Evolutionary conservation across 768 basidiomycete genomes (phyloP), one percentile per base, ranked within the genome.

Genomic region (Lanmaoa rubissima): DNA sequence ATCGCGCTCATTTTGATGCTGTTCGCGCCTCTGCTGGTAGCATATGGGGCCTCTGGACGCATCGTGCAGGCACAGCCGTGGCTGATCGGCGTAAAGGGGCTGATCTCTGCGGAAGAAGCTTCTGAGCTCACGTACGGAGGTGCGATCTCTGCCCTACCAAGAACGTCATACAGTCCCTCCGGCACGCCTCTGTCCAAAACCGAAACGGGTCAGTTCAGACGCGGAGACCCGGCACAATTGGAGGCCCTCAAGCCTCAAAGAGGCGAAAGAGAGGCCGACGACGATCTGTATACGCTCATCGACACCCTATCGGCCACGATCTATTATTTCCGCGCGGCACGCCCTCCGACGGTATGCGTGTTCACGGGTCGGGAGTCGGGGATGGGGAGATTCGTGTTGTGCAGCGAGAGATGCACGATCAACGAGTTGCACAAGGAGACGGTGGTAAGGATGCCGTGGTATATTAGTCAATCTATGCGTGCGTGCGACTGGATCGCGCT

Each of bases 401-500:
- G 63, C 19, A 58, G 58, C 3, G 69, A 68, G 38, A 40, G 39
- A 24, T 69, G 67, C 35, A 41, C 45, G 4, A n/a, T n/a, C 14
- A 66, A 61, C 45, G 57, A 68, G 24, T 43, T 68, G 34, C 62
- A 61, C 54, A 69, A 64, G 38, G 68, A 67, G 34, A 56, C 66
- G 4, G 68, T 67, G 24, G 6, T 70, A 45, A 60, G 63, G 44
- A 68, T 68, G 63, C 57, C 62, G 7, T 63, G 49, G 55, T 51
- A 61, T 39, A 41, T 70, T 3, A 60, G 60, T 35, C 47, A 50
- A 24, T 44, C 28, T 0, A 63, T 70, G 69, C 36, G 11, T 16
- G 48, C 64, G n/a, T 65, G 58, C 39, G 66, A 68, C 41, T 70
- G 63, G 66, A 44, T 60, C 41, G 64, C 65, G 13, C 26, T 68